phyloP scores from a whole-genome alignment of 495 filamentous ascomycete genomes.

The Lasiosphaeriaceae sp. region DNA sequence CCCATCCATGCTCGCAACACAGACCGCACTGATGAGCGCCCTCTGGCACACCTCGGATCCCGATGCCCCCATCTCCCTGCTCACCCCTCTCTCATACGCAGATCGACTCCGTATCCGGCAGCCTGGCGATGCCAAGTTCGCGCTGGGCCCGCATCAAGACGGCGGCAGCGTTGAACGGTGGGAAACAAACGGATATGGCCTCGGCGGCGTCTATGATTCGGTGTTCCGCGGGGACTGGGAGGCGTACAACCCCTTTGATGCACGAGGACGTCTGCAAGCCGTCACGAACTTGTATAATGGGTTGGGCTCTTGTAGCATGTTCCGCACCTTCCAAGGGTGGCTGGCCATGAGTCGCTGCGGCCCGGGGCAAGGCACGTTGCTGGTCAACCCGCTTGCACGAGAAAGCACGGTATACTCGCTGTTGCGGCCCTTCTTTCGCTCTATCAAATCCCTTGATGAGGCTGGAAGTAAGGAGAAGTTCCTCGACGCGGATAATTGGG shows the following conservation, averaged over 20 bases:
- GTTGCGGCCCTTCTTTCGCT: slow-evolving; percentile 78
- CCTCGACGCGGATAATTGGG: slow-evolving; percentile 43
- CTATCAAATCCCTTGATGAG: slow-evolving; percentile 24
- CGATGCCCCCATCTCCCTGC: slow-evolving; percentile 52
- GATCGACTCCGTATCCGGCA: slow-evolving; percentile 78
- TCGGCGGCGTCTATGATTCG: slow-evolving; percentile 62
- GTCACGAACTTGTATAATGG: slow-evolving; percentile 78
- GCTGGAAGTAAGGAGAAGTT: slow-evolving; percentile 19
- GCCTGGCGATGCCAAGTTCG: slow-evolving; percentile 74
- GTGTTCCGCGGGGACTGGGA: slow-evolving; percentile 79
- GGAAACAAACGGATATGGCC: slow-evolving; percentile 75
- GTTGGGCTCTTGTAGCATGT: slow-evolving; percentile 76
- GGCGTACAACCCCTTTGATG: slow-evolving; percentile 76
- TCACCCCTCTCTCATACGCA: slow-evolving; percentile 67
- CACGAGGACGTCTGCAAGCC: slow-evolving; percentile 61
- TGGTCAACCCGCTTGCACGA: slow-evolving; percentile 75
- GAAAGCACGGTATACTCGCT: slow-evolving; percentile 76
- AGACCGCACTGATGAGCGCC: slow-evolving; percentile 67
- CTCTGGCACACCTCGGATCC: slow-evolving; percentile 66
- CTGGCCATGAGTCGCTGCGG: slow-evolving; percentile 70
- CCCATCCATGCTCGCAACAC: slow-evolving; percentile 63
- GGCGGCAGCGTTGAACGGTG: slow-evolving; percentile 83
- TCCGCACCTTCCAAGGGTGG: slow-evolving; percentile 88
- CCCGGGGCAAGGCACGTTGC: slow-evolving; percentile 72
- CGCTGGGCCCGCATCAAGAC: slow-evolving; percentile 82